Evolutionary conservation across 2,329 filamentous ascomycete genomes (phyloP).

Genomic region (Sclerotinia glacialis): DNA sequence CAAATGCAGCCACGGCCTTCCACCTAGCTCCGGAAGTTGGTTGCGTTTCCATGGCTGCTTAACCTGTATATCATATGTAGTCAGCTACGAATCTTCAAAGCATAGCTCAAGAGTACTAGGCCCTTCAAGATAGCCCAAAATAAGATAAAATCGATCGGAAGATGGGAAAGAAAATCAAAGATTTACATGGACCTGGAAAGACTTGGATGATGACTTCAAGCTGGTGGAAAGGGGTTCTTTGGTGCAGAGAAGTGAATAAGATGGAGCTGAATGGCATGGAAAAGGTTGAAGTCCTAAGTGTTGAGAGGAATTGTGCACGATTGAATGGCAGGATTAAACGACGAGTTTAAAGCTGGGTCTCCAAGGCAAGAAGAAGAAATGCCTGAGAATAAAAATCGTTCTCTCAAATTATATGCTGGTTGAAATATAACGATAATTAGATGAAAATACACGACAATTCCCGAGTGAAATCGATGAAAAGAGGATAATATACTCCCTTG

Average conservation of each 20-base stretch:
- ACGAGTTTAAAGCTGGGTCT: no score
- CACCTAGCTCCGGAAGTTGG: background rate
- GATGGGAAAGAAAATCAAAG: no score
- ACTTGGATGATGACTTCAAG: no score
- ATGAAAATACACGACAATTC: background rate
- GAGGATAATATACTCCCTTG: background rate
- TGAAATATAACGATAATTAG: background rate
- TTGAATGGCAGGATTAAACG: no score
- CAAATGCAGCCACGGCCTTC: background rate
- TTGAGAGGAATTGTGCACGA: no score
- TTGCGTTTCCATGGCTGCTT: background rate
- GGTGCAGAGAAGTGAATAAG: no score
- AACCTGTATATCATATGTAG: background rate
- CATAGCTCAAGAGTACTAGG: background rate
- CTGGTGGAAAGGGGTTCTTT: no score
- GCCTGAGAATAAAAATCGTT: fast-evolving
- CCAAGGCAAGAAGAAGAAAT: background rate
- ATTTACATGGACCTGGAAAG: no score
- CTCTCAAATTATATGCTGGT: background rate
- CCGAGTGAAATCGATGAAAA: background rate
- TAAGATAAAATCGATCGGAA: no score
- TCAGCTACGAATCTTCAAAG: background rate
- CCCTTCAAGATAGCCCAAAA: no score
- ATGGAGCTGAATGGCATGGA: no score
- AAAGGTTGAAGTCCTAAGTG: no score